phyloP scores from a whole-genome alignment of 176 grass and related monocot species.

The Echinochloa phyllopogon region DNA sequence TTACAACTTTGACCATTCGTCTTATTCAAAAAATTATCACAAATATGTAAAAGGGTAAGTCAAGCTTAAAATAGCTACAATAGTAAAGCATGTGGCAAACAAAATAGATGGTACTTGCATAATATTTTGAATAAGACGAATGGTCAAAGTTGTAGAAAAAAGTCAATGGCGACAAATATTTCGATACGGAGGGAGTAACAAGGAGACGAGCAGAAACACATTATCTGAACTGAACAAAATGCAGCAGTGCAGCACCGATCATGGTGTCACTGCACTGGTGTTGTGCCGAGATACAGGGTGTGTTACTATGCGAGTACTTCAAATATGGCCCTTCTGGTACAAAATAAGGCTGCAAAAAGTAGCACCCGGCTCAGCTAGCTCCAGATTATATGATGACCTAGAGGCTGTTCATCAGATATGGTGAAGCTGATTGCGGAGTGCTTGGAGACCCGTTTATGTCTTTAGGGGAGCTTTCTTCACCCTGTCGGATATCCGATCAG shows the following conservation, averaged over 20 bases:
- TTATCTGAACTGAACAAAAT: conserved; percentile 13
- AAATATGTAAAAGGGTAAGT: too few relatives aligned
- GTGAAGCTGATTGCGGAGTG: neutral
- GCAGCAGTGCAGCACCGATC: neutral
- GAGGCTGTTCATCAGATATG: neutral
- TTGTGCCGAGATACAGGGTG: neutral
- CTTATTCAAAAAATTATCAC: too few relatives aligned
- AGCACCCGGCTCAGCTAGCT: conserved; percentile 33
- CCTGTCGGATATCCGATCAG: conserved; percentile 79
- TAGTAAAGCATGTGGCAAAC: too few relatives aligned
- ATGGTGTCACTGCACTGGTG: neutral
- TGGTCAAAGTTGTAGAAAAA: too few relatives aligned
- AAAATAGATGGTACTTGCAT: too few relatives aligned
- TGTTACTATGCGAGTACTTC: neutral
- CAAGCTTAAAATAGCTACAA: too few relatives aligned
- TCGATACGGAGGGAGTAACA: too few relatives aligned
- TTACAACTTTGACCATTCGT: too few relatives aligned
- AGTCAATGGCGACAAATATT: too few relatives aligned
- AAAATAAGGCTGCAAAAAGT: conserved; percentile 39
- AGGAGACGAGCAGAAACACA: neutral
- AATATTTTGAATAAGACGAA: too few relatives aligned
- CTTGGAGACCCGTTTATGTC: conserved; percentile 39
- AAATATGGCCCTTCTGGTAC: conserved; percentile 29
- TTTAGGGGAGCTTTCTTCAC: conserved; percentile 98
- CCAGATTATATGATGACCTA: neutral